Evolutionary conservation across 228 moss, liverwort and hornwort genomes (phyloP), one percentile per base, ranked within the genome.

Genomic region (Sphagnum magellanicum): DNA sequence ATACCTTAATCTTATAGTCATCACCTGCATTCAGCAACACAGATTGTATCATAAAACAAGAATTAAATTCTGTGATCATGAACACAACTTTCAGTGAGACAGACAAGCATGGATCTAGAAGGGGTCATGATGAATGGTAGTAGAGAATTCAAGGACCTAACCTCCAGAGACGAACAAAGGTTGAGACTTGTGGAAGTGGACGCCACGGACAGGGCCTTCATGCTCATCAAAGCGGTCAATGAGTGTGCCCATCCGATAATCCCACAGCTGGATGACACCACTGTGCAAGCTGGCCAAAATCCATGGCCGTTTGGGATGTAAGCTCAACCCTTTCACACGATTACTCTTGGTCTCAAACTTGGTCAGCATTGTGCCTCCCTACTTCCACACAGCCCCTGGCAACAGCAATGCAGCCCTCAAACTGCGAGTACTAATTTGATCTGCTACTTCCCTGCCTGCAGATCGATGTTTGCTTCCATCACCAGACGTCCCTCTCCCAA

Each of bases 281-380:
- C 93, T 97, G 77, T 97, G 96, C 81, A 93, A 83, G 72, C 93
- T 97, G 69, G 96, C 93, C 71, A 97, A 85, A 72, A 97, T 97
- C 96, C 96, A 96, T 75, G 96, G 96, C 75, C 96, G 89, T 68
- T 93, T 87, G 71, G 96, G 96, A 73, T 96, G 96, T 66, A 96
- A 96, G 76, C 96, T 96, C 74, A 96, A 79, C 50, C 96, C 96
- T 84, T 97, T 97, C 84, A 93, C 96, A 76, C 96, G 84, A 80
- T 93, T 97, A 76, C 96, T 97, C 81, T 97, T 97, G 48, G 96
- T 97, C 82, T 97, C 96, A 66, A 97, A 97, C 88, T 97, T 97
- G 65, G 96, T 97, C 86, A 97, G 80, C 93, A 97, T 93, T 85
- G 81, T 79, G 81, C 32, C 32, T 32, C 32, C 32, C 32, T 32